phyloP scores from a whole-genome alignment of 1,139 yeast genomes.

The Candida smagusa region DNA sequence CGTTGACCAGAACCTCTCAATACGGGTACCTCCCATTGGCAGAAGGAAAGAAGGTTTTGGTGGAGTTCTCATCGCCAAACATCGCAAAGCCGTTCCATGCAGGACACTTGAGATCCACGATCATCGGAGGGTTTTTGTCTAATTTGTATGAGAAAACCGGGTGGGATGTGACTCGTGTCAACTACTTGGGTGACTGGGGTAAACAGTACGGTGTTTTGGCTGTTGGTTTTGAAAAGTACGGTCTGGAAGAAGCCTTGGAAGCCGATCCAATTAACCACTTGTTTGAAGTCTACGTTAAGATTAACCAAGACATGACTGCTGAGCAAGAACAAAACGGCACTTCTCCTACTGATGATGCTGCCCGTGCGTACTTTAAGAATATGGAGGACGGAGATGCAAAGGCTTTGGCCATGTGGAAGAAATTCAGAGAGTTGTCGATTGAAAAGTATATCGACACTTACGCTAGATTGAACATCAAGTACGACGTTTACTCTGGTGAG shows the following conservation, averaged over 20 bases:
- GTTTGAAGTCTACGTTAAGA: constrained; percentile 87
- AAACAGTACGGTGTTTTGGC: constrained; percentile 97
- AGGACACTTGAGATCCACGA: constrained; percentile 96
- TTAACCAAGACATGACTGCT: constrained; percentile 72
- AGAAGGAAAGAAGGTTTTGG: constrained; percentile 63
- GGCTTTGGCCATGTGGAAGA: constrained; percentile 78
- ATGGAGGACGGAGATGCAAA: constrained; percentile 94
- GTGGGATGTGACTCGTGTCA: constrained; percentile 85
- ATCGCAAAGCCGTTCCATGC: constrained; percentile 99
- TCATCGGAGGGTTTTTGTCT: constrained; percentile 94
- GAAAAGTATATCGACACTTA: constrained; percentile 83
- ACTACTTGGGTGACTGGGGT: constrained; percentile 99
- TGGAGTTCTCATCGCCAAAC: constrained; percentile 96
- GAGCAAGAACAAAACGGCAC: constrained; percentile 51
- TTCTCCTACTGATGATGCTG: constrained; percentile 71
- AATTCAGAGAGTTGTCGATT: constrained; percentile 87
- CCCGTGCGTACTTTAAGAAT: constrained; percentile 80
- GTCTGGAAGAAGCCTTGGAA: constrained; percentile 68
- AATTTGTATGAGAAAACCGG: constrained; percentile 89
- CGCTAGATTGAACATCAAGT: constrained; percentile 84
- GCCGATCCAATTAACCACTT: constrained; percentile 90
- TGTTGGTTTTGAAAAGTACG: constrained; percentile 84
- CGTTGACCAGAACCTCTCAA: constrained; percentile 53
- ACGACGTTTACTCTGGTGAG: constrained; percentile 91
- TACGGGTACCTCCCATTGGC: constrained; percentile 83